These are phyloP conservation scores for Phytopythium vexans DNA, from an alignment of 352 stramenopile species.

Conservation along the genomic window DNA sequence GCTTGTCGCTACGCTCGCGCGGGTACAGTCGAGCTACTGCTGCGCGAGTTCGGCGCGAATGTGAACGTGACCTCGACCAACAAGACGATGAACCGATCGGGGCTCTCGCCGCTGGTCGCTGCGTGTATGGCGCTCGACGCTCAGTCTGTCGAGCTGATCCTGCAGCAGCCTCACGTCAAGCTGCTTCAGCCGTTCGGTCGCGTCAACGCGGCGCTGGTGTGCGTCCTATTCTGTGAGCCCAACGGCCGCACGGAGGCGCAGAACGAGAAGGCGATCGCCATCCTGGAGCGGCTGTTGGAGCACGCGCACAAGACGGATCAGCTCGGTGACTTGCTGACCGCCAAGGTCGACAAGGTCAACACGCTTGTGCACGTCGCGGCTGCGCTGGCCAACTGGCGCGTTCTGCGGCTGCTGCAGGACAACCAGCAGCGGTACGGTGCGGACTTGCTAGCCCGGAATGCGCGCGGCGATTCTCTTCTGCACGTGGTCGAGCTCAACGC, in stretches of 20 bases:
- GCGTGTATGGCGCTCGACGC: slow-evolving; percentile 53
- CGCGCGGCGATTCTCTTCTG: slow-evolving; percentile 29
- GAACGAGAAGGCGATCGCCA: slow-evolving; percentile 25
- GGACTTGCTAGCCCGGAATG: slow-evolving; percentile 25
- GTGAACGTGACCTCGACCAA: slow-evolving; percentile 37
- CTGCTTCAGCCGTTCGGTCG: slow-evolving; percentile 35
- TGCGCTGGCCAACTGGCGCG: slow-evolving; percentile 42
- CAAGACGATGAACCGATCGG: slow-evolving; percentile 27
- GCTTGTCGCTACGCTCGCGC: slow-evolving; percentile 48
- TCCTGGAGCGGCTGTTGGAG: slow-evolving; percentile 35
- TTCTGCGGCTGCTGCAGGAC: slow-evolving; percentile 30
- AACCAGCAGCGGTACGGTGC: slow-evolving; percentile 18
- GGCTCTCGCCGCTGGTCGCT: slow-evolving; percentile 44
- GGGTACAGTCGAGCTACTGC: slow-evolving; percentile 32
- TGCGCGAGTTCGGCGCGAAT: slow-evolving; percentile 21
- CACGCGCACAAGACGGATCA: slow-evolving; percentile 31
- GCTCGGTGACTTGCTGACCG: slow-evolving; percentile 25
- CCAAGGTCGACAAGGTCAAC: slow-evolving; percentile 46
- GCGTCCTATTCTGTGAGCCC: slow-evolving; percentile 43
- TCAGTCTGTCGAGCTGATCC: slow-evolving; percentile 33
- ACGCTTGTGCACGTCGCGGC: slow-evolving; percentile 46
- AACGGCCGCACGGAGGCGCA: slow-evolving; percentile 53
- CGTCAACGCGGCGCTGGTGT: slow-evolving; percentile 37
- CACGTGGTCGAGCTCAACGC: slow-evolving; percentile 53
- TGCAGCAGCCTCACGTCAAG: slow-evolving; percentile 22